These are phyloP conservation scores for Imleria badia DNA, from an alignment of 768 basidiomycete species.

Conservation along the genomic window DNA sequence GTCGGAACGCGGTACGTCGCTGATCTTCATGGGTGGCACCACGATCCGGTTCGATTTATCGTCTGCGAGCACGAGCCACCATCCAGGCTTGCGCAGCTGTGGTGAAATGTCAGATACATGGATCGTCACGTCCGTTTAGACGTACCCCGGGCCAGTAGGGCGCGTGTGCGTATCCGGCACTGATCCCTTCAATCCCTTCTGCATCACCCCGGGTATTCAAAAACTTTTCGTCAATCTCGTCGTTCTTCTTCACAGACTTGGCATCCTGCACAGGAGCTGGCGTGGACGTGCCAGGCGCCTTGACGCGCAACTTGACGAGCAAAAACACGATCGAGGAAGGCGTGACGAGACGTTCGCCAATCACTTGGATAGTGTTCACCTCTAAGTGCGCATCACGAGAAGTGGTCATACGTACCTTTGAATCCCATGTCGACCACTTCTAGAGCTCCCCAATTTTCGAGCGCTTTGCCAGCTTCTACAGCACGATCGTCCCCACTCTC, in stretches of 20 bases:
- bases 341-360: constrained; percentile 84
- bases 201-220: constrained; percentile 58
- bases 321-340: constrained; percentile 89
- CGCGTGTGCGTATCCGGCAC: constrained; percentile 75
- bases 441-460: constrained; percentile 68
- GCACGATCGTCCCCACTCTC: constrained; percentile 18
- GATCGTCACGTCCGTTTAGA: constrained; percentile 4
- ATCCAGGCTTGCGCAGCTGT: constrained; percentile 84
- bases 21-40: constrained; percentile 81
- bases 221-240: constrained; percentile 70
- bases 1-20: constrained; percentile 70
- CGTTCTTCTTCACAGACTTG: constrained; percentile 46
- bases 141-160: constrained; percentile 89
- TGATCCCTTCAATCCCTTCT: constrained; percentile 54
- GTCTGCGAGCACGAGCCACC: constrained; percentile 91
- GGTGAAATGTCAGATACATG: neutral
- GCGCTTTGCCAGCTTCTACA: constrained; percentile 46
- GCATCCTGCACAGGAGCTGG: constrained; percentile 39
- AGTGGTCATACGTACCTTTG: constrained; percentile 57
- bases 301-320: constrained; percentile 76
- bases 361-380: constrained; percentile 50
- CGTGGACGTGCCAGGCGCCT: constrained; percentile 46
- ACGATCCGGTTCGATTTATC: constrained; percentile 82
- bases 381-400: neutral
- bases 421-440: constrained; percentile 83